phyloP scores from a whole-genome alignment of 441 rosid species.

The Adansonia gregorii region DNA sequence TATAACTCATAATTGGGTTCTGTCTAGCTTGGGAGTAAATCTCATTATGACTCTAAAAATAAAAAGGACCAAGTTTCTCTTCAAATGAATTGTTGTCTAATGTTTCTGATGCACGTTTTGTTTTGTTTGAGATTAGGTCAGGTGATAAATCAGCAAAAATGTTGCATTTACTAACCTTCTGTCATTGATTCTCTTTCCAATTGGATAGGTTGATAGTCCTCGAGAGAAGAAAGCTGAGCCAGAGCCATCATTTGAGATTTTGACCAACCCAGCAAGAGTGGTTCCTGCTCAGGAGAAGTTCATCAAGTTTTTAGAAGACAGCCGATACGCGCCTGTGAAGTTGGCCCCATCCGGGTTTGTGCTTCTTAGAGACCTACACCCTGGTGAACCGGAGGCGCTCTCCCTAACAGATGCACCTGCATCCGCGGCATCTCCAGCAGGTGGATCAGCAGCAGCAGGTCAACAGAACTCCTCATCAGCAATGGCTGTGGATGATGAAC shows the following conservation, averaged over 20 bases:
- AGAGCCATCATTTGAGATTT: constrained; percentile 75
- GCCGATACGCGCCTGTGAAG: constrained; percentile 91
- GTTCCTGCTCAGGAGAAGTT: constrained; percentile 90
- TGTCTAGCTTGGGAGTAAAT: background rate
- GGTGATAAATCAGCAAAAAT: background rate
- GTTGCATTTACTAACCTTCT: background rate
- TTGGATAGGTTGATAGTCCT: constrained; percentile 70
- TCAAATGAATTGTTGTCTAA: background rate
- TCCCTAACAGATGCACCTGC: constrained; percentile 88
- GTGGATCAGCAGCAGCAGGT: constrained; percentile 56
- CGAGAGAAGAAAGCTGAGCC: constrained; percentile 85
- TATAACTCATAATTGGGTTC: background rate
- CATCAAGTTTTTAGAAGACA: constrained; percentile 76
- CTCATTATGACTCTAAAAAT: background rate
- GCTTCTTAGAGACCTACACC: constrained; percentile 74
- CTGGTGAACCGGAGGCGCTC: constrained; percentile 81
- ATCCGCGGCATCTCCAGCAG: constrained; percentile 61
- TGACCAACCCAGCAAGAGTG: constrained; percentile 94
- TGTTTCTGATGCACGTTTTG: background rate
- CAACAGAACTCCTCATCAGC: constrained; percentile 68
- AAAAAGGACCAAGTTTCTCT: background rate
- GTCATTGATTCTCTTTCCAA: background rate
- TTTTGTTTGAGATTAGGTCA: background rate
- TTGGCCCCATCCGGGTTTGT: constrained; percentile 88
- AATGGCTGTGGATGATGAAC: constrained; percentile 96